Base-by-base conservation (phyloP, 331 rosid species). In the Spiraea crenata region DNA sequence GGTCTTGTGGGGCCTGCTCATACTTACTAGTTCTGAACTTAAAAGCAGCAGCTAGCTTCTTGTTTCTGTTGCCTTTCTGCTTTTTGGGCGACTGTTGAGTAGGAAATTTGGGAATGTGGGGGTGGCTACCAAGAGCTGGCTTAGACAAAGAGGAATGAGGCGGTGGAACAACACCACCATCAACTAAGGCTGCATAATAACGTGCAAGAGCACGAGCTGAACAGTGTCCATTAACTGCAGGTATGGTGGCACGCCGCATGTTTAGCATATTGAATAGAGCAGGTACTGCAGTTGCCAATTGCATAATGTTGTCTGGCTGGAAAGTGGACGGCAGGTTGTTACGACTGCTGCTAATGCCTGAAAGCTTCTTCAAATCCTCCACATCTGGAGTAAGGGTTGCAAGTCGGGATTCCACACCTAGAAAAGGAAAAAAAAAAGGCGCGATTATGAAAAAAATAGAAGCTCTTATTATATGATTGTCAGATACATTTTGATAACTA, bases 131-230 rank as follows among this genome's bases (percentile, higher is more conserved):
- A 35, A 91, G 99, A 41, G 78, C 65, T 37, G 96, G 96, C 76
- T 82, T 82, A 41, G 89, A 83, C 59, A 81, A 64, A 11, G 96
- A 80, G 66, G 92, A 84, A 76, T 91, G 99, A 56, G 96, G 90
- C 8, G 83, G 85, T 1, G 99, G 99, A 76, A 92, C 74, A 57
- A 82, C 78, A 47, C 99, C 98, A 20, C 90, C 92, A 59, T 88
- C 89, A 49, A 79, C 98, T 35, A 95, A 84, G 66, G 98, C 83
- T 68, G 99, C 99, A 69, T 95, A 95, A 56, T 89, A 95, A 35
- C 99, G 93, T 40, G 98, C 98, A 47, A 95, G 96, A 50, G 99
- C 99, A 38, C 98, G 93, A 20, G 98, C 99, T 58, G 99, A 88
- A 85, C 88, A 67, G 72, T 95, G 99, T 51, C 96, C 98, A 41